Base-by-base conservation (phyloP, 108 stramenopile species). In the Nitzschia sp. region DNA sequence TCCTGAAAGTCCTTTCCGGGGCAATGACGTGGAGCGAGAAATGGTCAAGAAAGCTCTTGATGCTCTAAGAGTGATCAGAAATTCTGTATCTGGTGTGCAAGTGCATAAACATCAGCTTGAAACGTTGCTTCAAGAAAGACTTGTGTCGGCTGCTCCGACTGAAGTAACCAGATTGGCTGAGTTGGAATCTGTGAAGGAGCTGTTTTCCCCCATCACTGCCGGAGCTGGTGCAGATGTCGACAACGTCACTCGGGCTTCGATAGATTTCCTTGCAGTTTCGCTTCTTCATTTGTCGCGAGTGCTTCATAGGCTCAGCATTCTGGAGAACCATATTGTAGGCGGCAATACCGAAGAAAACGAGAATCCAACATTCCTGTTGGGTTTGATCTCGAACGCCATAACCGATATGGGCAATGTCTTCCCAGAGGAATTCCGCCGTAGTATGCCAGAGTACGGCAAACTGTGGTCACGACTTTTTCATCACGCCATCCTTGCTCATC, bases 391-490 rank as follows among this genome's bases (percentile, higher is more conserved):
- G 3, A 53, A 39, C 39, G 73, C 79, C 19, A 80, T 75, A 43
- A 37, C 52, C 7, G 60, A 68, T 24, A 62, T 80, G 61, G 46
- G 51, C 52, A 63, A 65, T 11, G 53, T 43, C 8, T 71, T 77
- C 51, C 76, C 76, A 0, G 57, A 62, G 0, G 51, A 59, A 10
- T 43, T 71, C 20, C 50, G 69, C 21, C 50, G 51, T 21, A 59
- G 55, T 52, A 83, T 85, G 76, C 72, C 75, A n/a, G 86, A 87
- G 42, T 67, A 87, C 53, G 34, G 68, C 21, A 71, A 56, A 10
- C 51, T 88, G 44, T 88, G 84, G 85, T 77, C 82, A 7, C 58
- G 59, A n/a, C 72, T 84, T 38, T 90, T 90, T 62, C 72, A 79
- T 48, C 72, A 72, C 65, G 64, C 89, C 5, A 62, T 87, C 19